phyloP scores from a whole-genome alignment of 305 asterid genomes.

The Fraxinus xanthoxyloides region DNA sequence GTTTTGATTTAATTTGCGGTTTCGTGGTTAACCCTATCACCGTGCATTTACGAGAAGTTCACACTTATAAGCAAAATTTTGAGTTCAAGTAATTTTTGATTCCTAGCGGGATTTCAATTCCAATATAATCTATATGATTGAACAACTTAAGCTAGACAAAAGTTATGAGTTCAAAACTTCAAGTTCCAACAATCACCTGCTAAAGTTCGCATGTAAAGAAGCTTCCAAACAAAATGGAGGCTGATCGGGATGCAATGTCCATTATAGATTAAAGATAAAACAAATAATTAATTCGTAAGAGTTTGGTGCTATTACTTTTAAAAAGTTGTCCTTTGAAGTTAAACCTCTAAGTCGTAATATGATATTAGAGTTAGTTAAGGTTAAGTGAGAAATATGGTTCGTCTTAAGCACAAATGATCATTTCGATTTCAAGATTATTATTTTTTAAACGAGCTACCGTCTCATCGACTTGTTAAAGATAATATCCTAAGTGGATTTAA shows the following conservation, averaged over 20 bases:
- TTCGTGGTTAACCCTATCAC: no score
- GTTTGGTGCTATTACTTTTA: background rate
- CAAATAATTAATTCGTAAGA: no score
- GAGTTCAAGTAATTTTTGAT: background rate
- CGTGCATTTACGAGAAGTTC: background rate
- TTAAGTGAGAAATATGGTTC: background rate
- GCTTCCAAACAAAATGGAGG: background rate
- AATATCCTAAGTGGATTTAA: no score
- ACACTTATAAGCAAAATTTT: background rate
- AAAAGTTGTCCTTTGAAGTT: background rate
- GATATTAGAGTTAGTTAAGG: background rate
- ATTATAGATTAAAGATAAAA: no score
- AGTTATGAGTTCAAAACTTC: background rate
- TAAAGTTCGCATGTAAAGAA: no score
- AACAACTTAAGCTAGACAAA: background rate
- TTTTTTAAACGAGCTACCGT: no score
- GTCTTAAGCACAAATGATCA: background rate
- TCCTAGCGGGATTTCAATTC: background rate
- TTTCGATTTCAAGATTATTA: no score
- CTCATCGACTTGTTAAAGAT: no score
- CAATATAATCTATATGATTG: no score
- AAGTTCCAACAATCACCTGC: background rate
- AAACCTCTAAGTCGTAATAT: no score
- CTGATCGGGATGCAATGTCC: no score
- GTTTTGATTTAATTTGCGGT: no score